A percentile compares a stretch with the other conserved stretches of the same genome.
These are phyloP conservation scores for Lactuca sativa DNA, from an alignment of 129 eudicot genomes.

Conservation along the genomic window DNA sequence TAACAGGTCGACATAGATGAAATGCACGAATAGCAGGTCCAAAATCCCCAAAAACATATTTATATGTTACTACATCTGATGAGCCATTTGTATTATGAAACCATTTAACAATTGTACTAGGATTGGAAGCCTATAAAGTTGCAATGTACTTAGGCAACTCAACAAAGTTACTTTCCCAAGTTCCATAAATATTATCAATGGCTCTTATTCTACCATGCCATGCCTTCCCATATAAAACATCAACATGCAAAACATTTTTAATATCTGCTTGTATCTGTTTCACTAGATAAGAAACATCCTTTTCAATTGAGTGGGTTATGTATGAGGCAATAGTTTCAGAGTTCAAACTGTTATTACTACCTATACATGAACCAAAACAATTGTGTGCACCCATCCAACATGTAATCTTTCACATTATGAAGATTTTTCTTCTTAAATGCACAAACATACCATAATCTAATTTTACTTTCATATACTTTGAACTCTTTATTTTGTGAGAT, in stretches of 20 bases:
- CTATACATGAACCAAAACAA: neutral
- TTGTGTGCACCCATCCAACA: neutral
- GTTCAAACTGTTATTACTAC: neutral
- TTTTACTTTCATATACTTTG: neutral
- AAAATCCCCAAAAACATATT: too few species aligned
- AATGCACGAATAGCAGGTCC: too few species aligned
- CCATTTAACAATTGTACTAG: too few species aligned
- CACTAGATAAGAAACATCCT: neutral
- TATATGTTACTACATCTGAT: too few species aligned
- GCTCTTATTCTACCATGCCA: conserved; percentile 2
- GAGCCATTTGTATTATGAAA: too few species aligned
- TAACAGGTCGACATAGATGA: too few species aligned
- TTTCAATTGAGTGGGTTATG: neutral
- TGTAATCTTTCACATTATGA: neutral
- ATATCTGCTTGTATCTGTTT: neutral
- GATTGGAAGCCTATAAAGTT: too few species aligned
- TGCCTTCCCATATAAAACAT: neutral
- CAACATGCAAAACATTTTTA: neutral
- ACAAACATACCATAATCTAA: neutral
- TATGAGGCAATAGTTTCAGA: neutral
- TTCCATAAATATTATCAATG: neutral
- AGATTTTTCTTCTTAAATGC: neutral
- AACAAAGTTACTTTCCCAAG: too few species aligned
- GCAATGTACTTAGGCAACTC: too few species aligned
- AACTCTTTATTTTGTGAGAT: neutral